Conservation (phyloP, 306 rosid species). For the Oemleria cerasiformis region DNA sequence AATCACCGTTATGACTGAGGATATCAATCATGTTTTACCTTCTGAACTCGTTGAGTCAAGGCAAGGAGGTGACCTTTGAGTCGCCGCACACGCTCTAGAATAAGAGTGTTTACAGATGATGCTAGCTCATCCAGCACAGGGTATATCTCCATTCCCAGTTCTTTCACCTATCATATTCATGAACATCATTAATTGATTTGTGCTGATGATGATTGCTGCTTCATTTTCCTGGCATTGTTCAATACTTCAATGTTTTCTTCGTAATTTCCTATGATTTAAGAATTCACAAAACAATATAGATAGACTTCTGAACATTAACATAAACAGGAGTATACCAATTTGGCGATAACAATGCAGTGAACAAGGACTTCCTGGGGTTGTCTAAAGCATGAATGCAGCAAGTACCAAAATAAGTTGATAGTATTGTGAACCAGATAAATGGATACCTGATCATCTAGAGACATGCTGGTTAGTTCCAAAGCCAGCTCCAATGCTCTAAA, state of each 20-base stretch:
- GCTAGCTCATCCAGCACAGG: slow-evolving; percentile 88
- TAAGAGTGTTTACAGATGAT: slow-evolving; percentile 69
- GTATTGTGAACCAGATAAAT: neutral
- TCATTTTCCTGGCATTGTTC: neutral
- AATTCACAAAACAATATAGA: neutral
- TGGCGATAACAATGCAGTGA: neutral
- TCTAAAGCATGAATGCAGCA: neutral
- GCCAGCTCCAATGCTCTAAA: slow-evolving; percentile 91
- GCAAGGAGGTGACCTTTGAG: slow-evolving; percentile 94
- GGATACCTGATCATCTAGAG: slow-evolving; percentile 89
- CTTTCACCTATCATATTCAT: slow-evolving; percentile 59
- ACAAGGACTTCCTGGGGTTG: neutral
- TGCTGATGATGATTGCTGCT: slow-evolving; percentile 17
- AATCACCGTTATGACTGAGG: neutral
- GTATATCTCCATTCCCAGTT: slow-evolving; percentile 71
- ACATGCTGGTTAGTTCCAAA: slow-evolving; percentile 81
- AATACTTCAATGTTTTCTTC: slow-evolving; percentile 1
- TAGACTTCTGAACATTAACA: neutral
- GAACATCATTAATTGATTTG: slow-evolving; percentile 24
- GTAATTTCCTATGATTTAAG: neutral
- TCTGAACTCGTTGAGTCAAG: slow-evolving; percentile 91
- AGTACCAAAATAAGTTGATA: neutral
- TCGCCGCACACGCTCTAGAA: slow-evolving; percentile 90
- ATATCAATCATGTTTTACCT: slow-evolving; percentile 42
- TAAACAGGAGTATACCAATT: neutral